Evolutionary conservation across 1,284 basidiomycete species (phyloP).

Genomic region (Ceratobasidium sp.): DNA sequence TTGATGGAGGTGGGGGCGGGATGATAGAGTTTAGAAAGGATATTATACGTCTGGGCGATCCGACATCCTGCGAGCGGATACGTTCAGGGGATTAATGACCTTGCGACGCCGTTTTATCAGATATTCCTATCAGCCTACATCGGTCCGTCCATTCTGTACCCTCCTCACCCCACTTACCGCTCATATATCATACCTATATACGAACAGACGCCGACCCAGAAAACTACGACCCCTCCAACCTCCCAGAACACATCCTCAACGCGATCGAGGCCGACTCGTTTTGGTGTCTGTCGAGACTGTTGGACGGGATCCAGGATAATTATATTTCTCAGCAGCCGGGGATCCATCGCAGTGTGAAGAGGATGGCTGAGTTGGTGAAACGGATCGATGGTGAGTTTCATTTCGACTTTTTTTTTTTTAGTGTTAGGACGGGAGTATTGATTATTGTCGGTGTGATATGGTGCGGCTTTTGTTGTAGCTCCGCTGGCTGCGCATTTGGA

Average conservation of each 20-base stretch:
- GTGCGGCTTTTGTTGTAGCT: too few species aligned
- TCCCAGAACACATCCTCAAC: constrained; percentile 77
- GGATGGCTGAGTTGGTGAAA: constrained; percentile 93
- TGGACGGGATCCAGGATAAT: constrained; percentile 98
- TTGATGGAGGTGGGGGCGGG: too few species aligned
- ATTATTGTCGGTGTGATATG: too few species aligned
- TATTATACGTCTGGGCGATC: constrained; percentile 98
- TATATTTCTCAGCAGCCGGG: constrained; percentile 96
- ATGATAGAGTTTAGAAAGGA: constrained; percentile 85
- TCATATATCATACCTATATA: too few species aligned
- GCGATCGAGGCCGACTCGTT: constrained; percentile 96
- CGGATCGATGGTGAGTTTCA: constrained; percentile 84
- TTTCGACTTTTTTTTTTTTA: too few species aligned
- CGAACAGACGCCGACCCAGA: constrained; percentile 86
- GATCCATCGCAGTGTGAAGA: constrained; percentile 89
- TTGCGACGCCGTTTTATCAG: constrained; percentile 95
- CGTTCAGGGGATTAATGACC: constrained; percentile 97
- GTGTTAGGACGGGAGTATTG: too few species aligned
- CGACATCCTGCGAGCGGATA: constrained; percentile 96
- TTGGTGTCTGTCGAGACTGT: constrained; percentile 93
- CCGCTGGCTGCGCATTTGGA: constrained; percentile 87
- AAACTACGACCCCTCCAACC: constrained; percentile 81
- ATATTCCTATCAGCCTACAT: constrained; percentile 94
- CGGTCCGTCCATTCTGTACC: constrained; percentile 64
- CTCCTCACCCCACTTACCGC: too few species aligned